Evolutionary conservation across 768 basidiomycete species (phyloP), one percentile per base, ranked within the genome.

Genomic region (Paxillus involutus): DNA sequence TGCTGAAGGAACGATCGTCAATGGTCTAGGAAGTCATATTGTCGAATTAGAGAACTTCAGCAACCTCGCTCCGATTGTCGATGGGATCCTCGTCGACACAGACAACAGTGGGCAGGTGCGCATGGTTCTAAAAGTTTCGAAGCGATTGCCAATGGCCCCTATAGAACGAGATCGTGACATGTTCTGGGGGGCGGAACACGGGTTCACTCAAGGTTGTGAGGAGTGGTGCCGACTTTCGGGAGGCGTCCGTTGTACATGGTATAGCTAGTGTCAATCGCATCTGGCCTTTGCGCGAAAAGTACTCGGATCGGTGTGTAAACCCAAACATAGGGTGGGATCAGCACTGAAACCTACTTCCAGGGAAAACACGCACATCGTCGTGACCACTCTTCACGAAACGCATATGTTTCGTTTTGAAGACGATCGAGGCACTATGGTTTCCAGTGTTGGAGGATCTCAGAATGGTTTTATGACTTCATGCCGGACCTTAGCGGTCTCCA

Each of bases 11-110:
- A 65, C 66, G 41, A 72, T 89, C 24, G 69, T 88, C 19, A 72
- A 74, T 24, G 77, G 76, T 7, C 70, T 73, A 32, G 87, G 87
- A 3, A 79, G 76, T 13, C 84, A 79, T 63, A 48, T 95, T 7
- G 74, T 78, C 19, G 79, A 88, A 9, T 57, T 93, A 19, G 80
- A 88, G 33, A 77, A 73, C 8, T 89, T 79, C 68, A 81, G 81
- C 55, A 94, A 93, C 60, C 79, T 96, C 57, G 91, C 88, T 0
- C 94, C 94, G 0, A 89, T 95, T 42, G 64, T 84, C 53, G 94
- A 97, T 64, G 89, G 89, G 12, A 75, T 82, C n/a, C 65, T 92
- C 19, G 85, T 85, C 6, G 90, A 94, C 66, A 71, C 74, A 3
- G 90, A 92, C 51, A 79, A 79, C 2, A 85, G 80, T 60, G 85